These are phyloP conservation scores for Ascochyta clinopodiicola DNA, from an alignment of 2,329 filamentous ascomycete genomes.

Conservation along the genomic window DNA sequence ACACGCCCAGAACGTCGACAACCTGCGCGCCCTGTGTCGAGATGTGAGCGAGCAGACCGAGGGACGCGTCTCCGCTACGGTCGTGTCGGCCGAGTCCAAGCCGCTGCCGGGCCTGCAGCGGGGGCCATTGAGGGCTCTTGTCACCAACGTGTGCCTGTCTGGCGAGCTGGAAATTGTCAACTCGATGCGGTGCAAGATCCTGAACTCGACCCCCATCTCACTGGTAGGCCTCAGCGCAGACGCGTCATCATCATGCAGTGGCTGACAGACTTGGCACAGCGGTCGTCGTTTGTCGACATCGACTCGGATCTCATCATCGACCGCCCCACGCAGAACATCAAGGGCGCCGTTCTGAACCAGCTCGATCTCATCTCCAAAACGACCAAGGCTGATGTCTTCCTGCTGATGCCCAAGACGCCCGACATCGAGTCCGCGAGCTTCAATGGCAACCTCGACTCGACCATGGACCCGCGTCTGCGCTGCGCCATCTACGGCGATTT, in stretches of 20 bases:
- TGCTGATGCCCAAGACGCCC: slow-evolving; percentile 87
- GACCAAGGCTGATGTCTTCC: slow-evolving; percentile 95
- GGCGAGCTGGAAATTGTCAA: slow-evolving; percentile 87
- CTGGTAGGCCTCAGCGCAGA: slow-evolving; percentile 68
- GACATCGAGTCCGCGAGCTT: slow-evolving; percentile 79
- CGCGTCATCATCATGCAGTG: slow-evolving; percentile 22
- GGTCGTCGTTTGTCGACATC: slow-evolving; percentile 91
- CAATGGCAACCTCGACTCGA: slow-evolving; percentile 75
- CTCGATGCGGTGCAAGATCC: slow-evolving; percentile 85
- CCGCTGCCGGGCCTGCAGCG: slow-evolving; percentile 60
- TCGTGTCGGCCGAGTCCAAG: slow-evolving; percentile 81
- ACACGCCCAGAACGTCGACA: slow-evolving; percentile 83
- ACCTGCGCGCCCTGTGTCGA: slow-evolving; percentile 78
- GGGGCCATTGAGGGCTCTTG: slow-evolving; percentile 57
- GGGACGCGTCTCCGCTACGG: slow-evolving; percentile 77
- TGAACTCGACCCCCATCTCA: slow-evolving; percentile 91
- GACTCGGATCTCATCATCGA: slow-evolving; percentile 91
- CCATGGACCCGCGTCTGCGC: slow-evolving; percentile 85
- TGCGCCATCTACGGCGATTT: slow-evolving; percentile 95
- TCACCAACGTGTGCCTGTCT: slow-evolving; percentile 88
- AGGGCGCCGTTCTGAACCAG: slow-evolving; percentile 78
- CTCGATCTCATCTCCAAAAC: slow-evolving; percentile 86
- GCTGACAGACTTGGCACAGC: slow-evolving; percentile 60
- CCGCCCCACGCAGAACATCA: slow-evolving; percentile 69
- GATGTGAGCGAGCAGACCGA: slow-evolving; percentile 73